A percentile compares a stretch with the other conserved stretches of the same genome.
These are phyloP conservation scores for Trypanosoma theileri DNA, from an alignment of 208 protist species.

Conservation along the genomic window DNA sequence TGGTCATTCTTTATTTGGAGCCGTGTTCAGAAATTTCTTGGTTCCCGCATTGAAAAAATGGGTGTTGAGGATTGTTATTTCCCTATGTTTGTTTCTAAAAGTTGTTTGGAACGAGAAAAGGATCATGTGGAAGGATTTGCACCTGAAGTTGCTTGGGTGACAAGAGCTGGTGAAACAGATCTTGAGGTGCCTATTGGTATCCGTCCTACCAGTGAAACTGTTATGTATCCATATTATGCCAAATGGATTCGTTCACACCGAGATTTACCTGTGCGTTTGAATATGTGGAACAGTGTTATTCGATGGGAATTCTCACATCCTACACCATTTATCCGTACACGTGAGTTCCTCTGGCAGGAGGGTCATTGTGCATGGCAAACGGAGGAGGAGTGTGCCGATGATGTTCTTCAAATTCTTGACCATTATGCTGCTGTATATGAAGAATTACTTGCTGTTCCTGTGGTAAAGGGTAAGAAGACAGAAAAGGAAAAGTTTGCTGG, in stretches of 20 bases:
- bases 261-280: conserved; percentile 97
- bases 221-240: conserved; percentile 98
- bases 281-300: conserved; percentile 99
- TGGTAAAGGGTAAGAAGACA: conserved; percentile 96
- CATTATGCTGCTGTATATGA: conserved; percentile 96
- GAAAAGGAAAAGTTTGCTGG: conserved; percentile 99
- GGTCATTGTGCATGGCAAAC: conserved; percentile 95
- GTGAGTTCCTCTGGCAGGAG: conserved; percentile 99
- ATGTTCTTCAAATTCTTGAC: conserved; percentile 96
- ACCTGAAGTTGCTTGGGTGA: conserved; percentile 96
- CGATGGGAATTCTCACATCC: conserved; percentile 99
- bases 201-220: conserved; percentile 98
- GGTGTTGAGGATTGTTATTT: conserved; percentile 98
- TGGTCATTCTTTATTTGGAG: conserved; percentile 98
- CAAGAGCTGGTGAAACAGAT: conserved; percentile 81
- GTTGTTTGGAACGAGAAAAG: conserved; percentile 95
- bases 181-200: conserved; percentile 96
- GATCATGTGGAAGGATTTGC: conserved; percentile 99
- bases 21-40: conserved; percentile 86
- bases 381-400: conserved; percentile 91
- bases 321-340: conserved; percentile 98
- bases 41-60: conserved; percentile 86
- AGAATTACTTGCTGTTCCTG: conserved; percentile 97
- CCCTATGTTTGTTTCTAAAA: conserved; percentile 97
- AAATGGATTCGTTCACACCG: conserved; percentile 98